Base-by-base conservation (phyloP, 2,329 filamentous ascomycete species). In the Pestalotiopsis sp. region DNA sequence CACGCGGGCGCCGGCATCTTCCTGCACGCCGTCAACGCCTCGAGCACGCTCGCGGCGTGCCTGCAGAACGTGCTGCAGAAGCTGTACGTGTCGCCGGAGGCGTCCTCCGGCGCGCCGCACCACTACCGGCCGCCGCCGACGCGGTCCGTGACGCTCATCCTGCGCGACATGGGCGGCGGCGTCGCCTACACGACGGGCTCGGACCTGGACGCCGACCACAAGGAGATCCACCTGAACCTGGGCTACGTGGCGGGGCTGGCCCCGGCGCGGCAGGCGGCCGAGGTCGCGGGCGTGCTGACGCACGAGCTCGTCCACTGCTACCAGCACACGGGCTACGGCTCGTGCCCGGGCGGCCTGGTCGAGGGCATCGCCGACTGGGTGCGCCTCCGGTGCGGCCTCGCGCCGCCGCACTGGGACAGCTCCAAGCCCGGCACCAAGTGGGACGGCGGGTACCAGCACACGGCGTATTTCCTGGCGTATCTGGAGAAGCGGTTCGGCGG, bases 231-330 rank as follows among this genome's bases (percentile, higher is more conserved):
- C 81, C 86, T 98, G 80, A 94, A 90, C 17, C 88, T 95, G 1
- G 82, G 86, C 61, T 97, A 98, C 82, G 90, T 97, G 73, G 76
- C 82, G 58, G 74, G 77, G 60, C 83, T 89, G 71, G 68, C 85
- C 0, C 63, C 78, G 0, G 73, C 80, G 12, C 85, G 86, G 63
- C 80, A 82, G 13, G 71, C 77, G 27, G 75, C 85, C 52, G 94
- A 98, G 82, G 89, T 98, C 69, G 82, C 88, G 20, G 96, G 96
- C 56, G 94, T 98, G 0, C 80, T 98, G 23, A 92, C 92, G 1
- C 95, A 98, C 78, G 95, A 98, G 81, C 91, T 98, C 70, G 95
- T 98, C 14, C 96, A 98, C 82, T 98, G 94, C 81, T 97, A 92
- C 82, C 95, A 98, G 80, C 92, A 93, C 80, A 91, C 93, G 74